Evolutionary conservation across 345 rosid species (phyloP).

Genomic region (Euphorbia peplus): DNA sequence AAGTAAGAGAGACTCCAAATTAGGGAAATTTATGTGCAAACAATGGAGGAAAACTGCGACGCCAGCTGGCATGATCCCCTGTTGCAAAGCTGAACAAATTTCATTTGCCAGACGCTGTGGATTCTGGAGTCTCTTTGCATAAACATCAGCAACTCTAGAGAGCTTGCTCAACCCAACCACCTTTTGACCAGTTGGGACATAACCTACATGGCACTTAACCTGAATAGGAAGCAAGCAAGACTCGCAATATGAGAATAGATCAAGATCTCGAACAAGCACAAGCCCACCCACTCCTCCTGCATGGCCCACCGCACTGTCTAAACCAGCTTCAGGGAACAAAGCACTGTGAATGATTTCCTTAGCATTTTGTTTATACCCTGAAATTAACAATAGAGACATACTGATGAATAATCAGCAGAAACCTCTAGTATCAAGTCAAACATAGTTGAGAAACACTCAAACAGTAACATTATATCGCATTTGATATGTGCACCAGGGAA

Average conservation of each 20-base stretch:
- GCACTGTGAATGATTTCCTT: constrained; percentile 81
- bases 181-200: constrained; percentile 72
- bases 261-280: constrained; percentile 82
- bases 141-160: constrained; percentile 82
- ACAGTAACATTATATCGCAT: background rate
- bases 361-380: constrained; percentile 74
- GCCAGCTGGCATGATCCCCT: constrained; percentile 76
- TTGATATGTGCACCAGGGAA: constrained; percentile 2
- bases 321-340: constrained; percentile 86
- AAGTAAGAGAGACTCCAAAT: constrained; percentile 41
- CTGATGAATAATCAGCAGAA: background rate
- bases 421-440: background rate
- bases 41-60: constrained; percentile 85
- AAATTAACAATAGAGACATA: constrained; percentile 12
- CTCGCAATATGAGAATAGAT: constrained; percentile 85
- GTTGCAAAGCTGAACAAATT: constrained; percentile 70
- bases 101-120: constrained; percentile 82
- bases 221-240: constrained; percentile 93
- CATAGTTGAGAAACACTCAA: background rate
- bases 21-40: constrained; percentile 72
- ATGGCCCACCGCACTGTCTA: constrained; percentile 61
- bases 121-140: constrained; percentile 78
- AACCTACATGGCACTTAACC: constrained; percentile 79
- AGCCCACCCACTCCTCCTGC: constrained; percentile 92
- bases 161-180: constrained; percentile 94